Evolutionary conservation across 768 basidiomycete species (phyloP), one percentile per base, ranked within the genome.

Genomic region (Dacryopinax primogenitus): DNA sequence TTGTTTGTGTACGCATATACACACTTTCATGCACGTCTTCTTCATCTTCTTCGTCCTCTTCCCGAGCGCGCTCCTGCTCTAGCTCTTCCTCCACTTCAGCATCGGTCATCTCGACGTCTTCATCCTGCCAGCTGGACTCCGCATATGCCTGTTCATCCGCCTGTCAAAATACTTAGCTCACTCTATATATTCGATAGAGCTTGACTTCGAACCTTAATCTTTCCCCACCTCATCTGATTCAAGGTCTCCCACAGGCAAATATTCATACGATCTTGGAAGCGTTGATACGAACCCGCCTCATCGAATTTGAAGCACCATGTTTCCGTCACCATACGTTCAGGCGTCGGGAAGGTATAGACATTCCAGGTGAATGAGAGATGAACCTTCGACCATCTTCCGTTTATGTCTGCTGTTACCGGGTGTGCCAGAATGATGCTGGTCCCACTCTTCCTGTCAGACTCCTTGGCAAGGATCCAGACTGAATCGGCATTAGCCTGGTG

Each of bases 61-160:
- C 90, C 70, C 90, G 79, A 11, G 87, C 70, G 1, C 70, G 69
- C 62, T 66, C 65, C 21, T 37, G 36, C 12, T 67, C 67, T 11
- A 68, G 66, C 18, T 64, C 90, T 1, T 83, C 86, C 33, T 90
- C 85, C 63, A 86, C 82, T 36, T 84, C 81, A 13, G 79, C 83
- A 68, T 91, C 88, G 61, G 73, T 81, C 94, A 97, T 97, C 71
- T 88, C 92, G 16, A 93, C 85, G 69, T 94, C 92, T 72, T 94
- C 89, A 64, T 80, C 78, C 67, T 80, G 77, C 13, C 89, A 83
- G 67, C 83, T 86, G 21, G 51, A 58, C 71, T 87, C 75, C 35
- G 91, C 84, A 73, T 98, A 99, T 34, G 77, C 80, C 75, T 87
- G 88, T 66, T 99, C 96, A n/a, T 93, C 92, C 26, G 81, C 71